Base-by-base conservation (phyloP, 371 early-diverging fungal species). In the Mucor ambiguus region DNA sequence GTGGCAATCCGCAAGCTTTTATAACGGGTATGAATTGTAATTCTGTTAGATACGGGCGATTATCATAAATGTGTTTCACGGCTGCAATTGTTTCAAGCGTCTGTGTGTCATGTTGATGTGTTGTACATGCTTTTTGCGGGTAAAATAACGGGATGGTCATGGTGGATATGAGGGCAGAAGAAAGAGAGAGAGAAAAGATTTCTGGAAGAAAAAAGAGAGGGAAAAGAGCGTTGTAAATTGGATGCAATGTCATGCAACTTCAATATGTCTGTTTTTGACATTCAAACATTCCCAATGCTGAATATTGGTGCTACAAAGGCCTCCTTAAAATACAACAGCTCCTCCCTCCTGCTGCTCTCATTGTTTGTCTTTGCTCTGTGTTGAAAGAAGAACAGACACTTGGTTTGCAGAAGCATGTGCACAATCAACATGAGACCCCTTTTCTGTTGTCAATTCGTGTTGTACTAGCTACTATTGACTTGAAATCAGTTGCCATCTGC, bases 1-100 rank as follows among this genome's bases (percentile, higher is more conserved):
- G 74, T 16, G 89, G 88, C 37, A 91, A 61, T 4, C 74, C 81
- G 62, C 85, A 85, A 24, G 81, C 81, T 59, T 82, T 73, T 24
- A 87, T 83, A 9, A 91, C 83, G 4, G 80, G 67, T 22, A 84
- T 70, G 63, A 89, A 88, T 3, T 79, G 74, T 0, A 69, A 64
- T 68, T 85, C 86, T n/a, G 72, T 41, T 44, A 88, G 52, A 37
- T 44, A 64, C 6, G 37, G 54, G 26, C 38, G 55, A 30, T 63
- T 22, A 20, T 67, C 41, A 37, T 60, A 71, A 28, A 56, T 35
- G 8, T 71, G 55, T 28, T 64, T 59, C 24, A 71, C 67, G 35
- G 24, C 60, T 32, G 55, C 60, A 60, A 67, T 63, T 38, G 43
- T 43, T 29, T 49, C 60, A 44, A 55, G 24, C 28, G 35, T 22